Percentiles rank a stretch among this genome's conserved stretches.
Evolutionary conservation across 495 filamentous ascomycete genomes (phyloP).

Genomic region (Penicillium canescens): DNA sequence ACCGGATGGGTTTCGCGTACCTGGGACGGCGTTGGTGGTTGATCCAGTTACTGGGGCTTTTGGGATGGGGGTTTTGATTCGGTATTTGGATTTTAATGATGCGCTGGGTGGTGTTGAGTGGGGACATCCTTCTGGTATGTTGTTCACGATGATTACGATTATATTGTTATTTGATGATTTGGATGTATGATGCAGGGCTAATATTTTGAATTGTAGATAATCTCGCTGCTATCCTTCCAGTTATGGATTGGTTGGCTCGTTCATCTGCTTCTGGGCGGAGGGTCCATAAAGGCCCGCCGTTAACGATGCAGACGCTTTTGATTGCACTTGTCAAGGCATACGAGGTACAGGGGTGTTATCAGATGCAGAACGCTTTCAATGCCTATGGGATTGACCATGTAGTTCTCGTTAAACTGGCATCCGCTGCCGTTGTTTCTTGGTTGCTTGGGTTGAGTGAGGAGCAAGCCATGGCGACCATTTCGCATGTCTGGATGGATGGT

Average conservation of each 20-base stretch:
- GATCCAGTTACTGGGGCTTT: conserved; percentile 47
- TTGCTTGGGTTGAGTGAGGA: conserved; percentile 34
- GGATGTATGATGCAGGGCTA: background rate
- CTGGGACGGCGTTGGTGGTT: conserved; percentile 37
- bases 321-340: conserved; percentile 44
- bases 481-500: conserved; percentile 42
- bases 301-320: conserved; percentile 37
- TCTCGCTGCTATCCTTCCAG: conserved; percentile 40
- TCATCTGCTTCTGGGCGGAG: conserved; percentile 7
- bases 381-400: conserved; percentile 43
- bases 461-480: conserved; percentile 36
- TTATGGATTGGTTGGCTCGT: conserved; percentile 38
- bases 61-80: conserved; percentile 42
- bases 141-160: background rate
- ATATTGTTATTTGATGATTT: background rate
- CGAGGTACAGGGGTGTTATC: conserved; percentile 49
- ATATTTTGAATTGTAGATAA: conserved; percentile 29
- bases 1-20: conserved; percentile 41
- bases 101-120: conserved; percentile 42
- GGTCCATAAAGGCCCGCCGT: conserved; percentile 11
- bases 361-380: conserved; percentile 42
- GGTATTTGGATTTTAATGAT: conserved; percentile 50
- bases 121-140: conserved; percentile 46
- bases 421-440: conserved; percentile 36
- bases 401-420: conserved; percentile 46